Evolutionary conservation across 2,329 filamentous ascomycete genomes (phyloP).

Genomic region (Colletotrichum orchidophilum): DNA sequence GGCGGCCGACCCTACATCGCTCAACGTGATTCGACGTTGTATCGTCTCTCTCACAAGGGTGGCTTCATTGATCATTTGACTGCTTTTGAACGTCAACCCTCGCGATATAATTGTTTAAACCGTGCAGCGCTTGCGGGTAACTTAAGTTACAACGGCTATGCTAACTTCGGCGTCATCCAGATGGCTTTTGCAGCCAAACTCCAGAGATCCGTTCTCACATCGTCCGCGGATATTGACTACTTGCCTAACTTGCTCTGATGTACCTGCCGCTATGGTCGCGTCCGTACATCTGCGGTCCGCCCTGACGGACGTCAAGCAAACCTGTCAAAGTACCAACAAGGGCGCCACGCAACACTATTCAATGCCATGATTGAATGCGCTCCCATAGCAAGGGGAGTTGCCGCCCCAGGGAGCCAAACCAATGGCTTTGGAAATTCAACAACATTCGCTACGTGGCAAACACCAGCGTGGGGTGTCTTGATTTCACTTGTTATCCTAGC

Average conservation of each 20-base stretch:
- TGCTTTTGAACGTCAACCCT: background rate
- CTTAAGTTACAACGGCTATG: background rate
- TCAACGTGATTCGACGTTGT: background rate
- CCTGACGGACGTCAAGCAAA: background rate
- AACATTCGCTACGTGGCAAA: background rate
- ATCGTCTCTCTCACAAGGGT: background rate
- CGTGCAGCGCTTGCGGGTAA: background rate
- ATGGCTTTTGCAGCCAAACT: background rate
- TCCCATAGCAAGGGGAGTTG: background rate
- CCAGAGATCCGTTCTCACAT: background rate
- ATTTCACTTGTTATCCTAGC: background rate
- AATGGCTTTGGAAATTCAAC: background rate
- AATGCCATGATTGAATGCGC: background rate
- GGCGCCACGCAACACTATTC: slow-evolving; percentile 3
- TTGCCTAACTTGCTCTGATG: background rate
- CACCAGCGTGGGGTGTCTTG: background rate
- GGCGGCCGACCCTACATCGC: slow-evolving; percentile 7
- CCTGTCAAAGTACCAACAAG: slow-evolving; percentile 11
- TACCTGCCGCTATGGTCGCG: background rate
- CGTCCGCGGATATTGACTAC: background rate
- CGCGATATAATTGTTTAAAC: background rate
- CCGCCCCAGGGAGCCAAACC: background rate
- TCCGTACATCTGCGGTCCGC: background rate
- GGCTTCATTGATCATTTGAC: background rate
- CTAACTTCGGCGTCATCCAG: background rate